Base-by-base conservation (phyloP, 345 rosid genomes). In the Sisymbrium altissimum region DNA sequence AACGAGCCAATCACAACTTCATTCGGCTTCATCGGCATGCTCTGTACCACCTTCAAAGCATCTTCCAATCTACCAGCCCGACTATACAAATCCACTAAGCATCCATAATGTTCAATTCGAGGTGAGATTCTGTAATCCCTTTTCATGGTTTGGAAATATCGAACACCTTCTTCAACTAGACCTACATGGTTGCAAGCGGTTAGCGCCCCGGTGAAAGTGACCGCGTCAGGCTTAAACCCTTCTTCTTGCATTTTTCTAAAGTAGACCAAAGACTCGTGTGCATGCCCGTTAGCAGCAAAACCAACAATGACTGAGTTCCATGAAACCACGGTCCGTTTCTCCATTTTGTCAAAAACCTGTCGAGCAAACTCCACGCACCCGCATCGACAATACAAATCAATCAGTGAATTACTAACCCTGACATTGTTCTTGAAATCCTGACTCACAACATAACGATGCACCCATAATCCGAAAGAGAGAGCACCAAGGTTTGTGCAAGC, bases 71-170 rank as follows among this genome's bases (percentile, higher is more conserved):
- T 83, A 50, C 98, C 96, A 9, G 97, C 89, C 9, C 94, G 93
- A 72, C 92, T 87, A 69, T 84, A 89, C 46, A 90, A 85, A 85
- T 90, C 94, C 15, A 93, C 97, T 45, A 93, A 58, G 86, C 98
- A 93, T 7, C 96, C 96, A 7, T 86, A 93, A 61, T 90, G 98
- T 72, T 89, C 92, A 52, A 93, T 88, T 38, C 89, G 71, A 5
- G 98, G 93, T 17, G 75, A 62, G 57, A 93, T 83, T 50, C 69
- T 59, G 72, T 80, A 77, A 58, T 80, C 80, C 33, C 68, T 76
- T 72, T 75, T 83, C 93, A 90, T 87, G 52, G 50, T 35, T 17
- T 84, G 74, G 72, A 93, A 87, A 69, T 81, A 85, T 17, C 15
- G 55, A 21, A 85, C 77, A 66, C 96, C 96, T 67, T 88, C 81